Conservation (phyloP, 306 rosid species). For the Crotalaria pallida region DNA sequence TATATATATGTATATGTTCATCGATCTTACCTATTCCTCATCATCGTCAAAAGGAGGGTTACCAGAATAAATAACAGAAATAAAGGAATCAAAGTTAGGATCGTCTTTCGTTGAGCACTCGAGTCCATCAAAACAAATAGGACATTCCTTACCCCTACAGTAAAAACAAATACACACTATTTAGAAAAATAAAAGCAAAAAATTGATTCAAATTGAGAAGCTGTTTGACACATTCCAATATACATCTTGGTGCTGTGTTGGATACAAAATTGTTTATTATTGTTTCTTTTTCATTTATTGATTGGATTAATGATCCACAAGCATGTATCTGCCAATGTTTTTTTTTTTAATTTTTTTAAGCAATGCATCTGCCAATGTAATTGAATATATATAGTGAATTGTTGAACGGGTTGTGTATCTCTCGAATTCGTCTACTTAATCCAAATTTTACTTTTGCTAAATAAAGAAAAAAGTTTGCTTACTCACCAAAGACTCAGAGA, state of each 20-base stretch:
- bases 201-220: background rate
- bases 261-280: too few species aligned
- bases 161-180: background rate
- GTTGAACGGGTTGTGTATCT: too few species aligned
- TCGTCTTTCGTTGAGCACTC: slow-evolving; percentile 80
- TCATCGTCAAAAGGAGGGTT: slow-evolving; percentile 73
- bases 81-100: slow-evolving; percentile 66
- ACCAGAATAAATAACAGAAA: slow-evolving; percentile 56
- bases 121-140: slow-evolving; percentile 79
- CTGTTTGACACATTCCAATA: too few species aligned
- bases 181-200: background rate
- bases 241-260: too few species aligned
- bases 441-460: too few species aligned
- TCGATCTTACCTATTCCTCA: slow-evolving; percentile 63
- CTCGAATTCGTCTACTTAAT: too few species aligned
- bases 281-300: too few species aligned
- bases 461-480: background rate
- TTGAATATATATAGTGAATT: background rate
- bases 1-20: background rate
- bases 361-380: too few species aligned
- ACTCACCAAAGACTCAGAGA: too few species aligned
- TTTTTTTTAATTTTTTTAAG: too few species aligned
- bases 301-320: too few species aligned
- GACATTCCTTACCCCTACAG: slow-evolving; percentile 78
- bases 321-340: too few species aligned